A percentile compares a stretch with the other conserved stretches of the same genome.
Evolutionary conservation across 371 early-diverging fungal genomes (phyloP).

Genomic region (Caulochytrium protostelioides): DNA sequence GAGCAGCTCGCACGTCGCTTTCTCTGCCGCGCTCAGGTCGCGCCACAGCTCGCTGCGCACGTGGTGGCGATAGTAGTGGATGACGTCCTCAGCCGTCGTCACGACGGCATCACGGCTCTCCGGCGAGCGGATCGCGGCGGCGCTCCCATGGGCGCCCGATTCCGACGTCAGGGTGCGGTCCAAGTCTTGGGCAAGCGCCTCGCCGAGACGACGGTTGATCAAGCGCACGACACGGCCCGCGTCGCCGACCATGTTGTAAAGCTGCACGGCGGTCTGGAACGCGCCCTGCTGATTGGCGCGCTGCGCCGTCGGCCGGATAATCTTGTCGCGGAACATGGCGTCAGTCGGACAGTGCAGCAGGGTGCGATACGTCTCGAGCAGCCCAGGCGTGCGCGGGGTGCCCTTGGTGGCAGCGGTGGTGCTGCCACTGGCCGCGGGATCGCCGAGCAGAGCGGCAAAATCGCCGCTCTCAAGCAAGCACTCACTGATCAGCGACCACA

Average conservation of each 20-base stretch:
- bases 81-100: slow-evolving; percentile 17
- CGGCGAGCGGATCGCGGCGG: slow-evolving; percentile 1
- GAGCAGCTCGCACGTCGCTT: slow-evolving; percentile 28
- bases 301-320: slow-evolving; percentile 44
- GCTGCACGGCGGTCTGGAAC: slow-evolving; percentile 44
- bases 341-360: too few species aligned
- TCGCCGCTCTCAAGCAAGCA: slow-evolving; percentile 8
- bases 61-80: slow-evolving; percentile 27
- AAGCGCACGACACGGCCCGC: slow-evolving; percentile 51
- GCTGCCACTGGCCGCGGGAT: slow-evolving; percentile 7
- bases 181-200: slow-evolving; percentile 5
- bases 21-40: slow-evolving; percentile 14
- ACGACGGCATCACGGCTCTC: slow-evolving; percentile 2
- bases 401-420: slow-evolving; percentile 6
- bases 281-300: slow-evolving; percentile 39
- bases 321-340: slow-evolving; percentile 33
- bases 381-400: slow-evolving; percentile 18
- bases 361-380: slow-evolving; percentile 34
- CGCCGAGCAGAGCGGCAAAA: slow-evolving; percentile 1
- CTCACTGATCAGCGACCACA: slow-evolving; percentile 15
- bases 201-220: slow-evolving; percentile 52
- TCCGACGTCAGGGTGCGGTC: neutral
- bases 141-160: slow-evolving; percentile 10
- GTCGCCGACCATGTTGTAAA: slow-evolving; percentile 51
- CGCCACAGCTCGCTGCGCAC: slow-evolving; percentile 20